Base-by-base conservation (phyloP, 495 filamentous ascomycete genomes). In the Parachaetomium inaequale region DNA sequence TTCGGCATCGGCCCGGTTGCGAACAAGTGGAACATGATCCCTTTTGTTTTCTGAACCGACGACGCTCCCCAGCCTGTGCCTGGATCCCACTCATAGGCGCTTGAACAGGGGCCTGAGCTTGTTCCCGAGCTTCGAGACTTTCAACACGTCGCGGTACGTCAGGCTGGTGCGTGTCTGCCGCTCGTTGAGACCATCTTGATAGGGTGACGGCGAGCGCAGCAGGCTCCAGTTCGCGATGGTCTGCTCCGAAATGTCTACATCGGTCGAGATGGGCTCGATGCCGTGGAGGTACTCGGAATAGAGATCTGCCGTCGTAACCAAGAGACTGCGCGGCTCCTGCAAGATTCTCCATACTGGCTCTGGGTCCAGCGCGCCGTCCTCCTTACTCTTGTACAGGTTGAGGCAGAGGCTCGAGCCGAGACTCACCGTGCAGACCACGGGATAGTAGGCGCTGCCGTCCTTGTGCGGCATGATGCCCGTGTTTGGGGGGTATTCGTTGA, bases 401-500 rank as follows among this genome's bases (percentile, higher is more conserved):
- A 97, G 78, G 52, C 93, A 90, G 14, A 93, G 81, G 21, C 82
- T 81, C 0, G 85, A 85, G 0, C 91, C 90, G 21, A 98, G 76
- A 72, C 89, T 93, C 52, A 98, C 87, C 4, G 94, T 98, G 45
- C 90, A 93, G 4, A 97, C 93, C 29, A 95, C 82, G 2, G 89
- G 88, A 65, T 88, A 79, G 70, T 98, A 98, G 1, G 93, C 92
- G 2, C 81, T 72, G 1, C 94, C 94, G 68, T 98, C 94, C 75
- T 98, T 93, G 70, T 98, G 94, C 56, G 93, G 85, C 89, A 97
- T 93, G 63, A 98, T 98, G 7, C 94, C 94, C 65, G 96, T 88
- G 1, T 90, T 91, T 0, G 90, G 86, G 1, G 74, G 75, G 74
- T 98, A 98, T 74, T 97, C 92, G 68, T 98, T 98, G 43, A 98